Evolutionary conservation across 1,284 basidiomycete species (phyloP).

Genomic region (Pascua sp.): DNA sequence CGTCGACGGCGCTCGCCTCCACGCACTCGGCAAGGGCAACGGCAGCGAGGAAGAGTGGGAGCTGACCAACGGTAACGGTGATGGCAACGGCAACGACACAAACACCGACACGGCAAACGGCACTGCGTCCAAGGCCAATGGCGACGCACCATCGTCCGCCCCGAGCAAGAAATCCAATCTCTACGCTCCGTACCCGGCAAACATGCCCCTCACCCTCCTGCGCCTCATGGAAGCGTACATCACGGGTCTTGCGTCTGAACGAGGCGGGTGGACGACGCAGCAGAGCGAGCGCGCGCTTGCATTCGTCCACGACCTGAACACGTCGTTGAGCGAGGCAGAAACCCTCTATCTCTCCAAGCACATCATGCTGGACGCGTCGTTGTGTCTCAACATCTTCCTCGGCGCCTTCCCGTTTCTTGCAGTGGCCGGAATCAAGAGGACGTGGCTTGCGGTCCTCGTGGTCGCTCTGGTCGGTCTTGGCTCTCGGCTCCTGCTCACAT

Average conservation of each 20-base stretch:
- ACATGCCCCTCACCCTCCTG: slow-evolving; percentile 43
- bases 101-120: neutral
- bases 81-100: neutral
- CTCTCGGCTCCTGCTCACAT: too few relatives aligned
- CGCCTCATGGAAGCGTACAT: slow-evolving; percentile 46
- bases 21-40: neutral
- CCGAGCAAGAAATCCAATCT: slow-evolving; percentile 38
- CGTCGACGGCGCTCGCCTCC: neutral
- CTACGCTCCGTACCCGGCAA: slow-evolving; percentile 38
- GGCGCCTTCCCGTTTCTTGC: slow-evolving; percentile 3
- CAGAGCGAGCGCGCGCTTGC: slow-evolving; percentile 40
- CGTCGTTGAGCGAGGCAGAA: slow-evolving; percentile 40
- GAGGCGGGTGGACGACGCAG: slow-evolving; percentile 40
- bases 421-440: slow-evolving; percentile 2
- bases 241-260: slow-evolving; percentile 29
- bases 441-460: slow-evolving; percentile 10
- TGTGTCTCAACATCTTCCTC: slow-evolving; percentile 12
- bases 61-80: neutral
- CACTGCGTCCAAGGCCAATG: neutral
- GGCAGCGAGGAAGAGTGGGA: slow-evolving; percentile 8
- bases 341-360: slow-evolving; percentile 19
- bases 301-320: slow-evolving; percentile 34
- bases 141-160: neutral
- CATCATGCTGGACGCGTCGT: neutral
- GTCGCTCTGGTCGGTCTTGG: too few relatives aligned